Conservation (phyloP, 1,284 basidiomycete species). For the Cryptococcus deneoformans region DNA sequence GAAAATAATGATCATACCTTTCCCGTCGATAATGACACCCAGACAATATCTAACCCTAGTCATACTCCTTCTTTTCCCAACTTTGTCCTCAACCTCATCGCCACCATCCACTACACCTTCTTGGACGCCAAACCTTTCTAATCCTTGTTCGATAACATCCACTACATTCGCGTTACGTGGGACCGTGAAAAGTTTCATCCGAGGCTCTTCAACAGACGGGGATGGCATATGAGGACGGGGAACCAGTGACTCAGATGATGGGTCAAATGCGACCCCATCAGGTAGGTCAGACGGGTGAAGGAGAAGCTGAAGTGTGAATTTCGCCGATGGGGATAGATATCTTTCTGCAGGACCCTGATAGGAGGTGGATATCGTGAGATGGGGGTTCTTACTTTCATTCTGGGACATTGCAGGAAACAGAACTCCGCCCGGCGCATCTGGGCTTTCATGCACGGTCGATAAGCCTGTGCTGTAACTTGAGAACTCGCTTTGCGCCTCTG, state of each 20-base stretch:
- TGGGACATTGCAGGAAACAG: constrained; percentile 2
- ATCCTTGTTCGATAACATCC: constrained; percentile 86
- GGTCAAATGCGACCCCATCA: constrained; percentile 89
- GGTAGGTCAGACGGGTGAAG: constrained; percentile 88
- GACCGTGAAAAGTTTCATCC: constrained; percentile 76
- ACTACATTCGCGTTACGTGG: constrained; percentile 93
- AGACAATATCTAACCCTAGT: constrained; percentile 77
- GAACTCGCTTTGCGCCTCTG: constrained; percentile 23
- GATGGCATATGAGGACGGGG: constrained; percentile 17
- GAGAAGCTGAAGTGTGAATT: constrained; percentile 83
- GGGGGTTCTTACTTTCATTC: constrained; percentile 22
- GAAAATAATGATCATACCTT: too few species aligned
- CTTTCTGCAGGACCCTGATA: constrained; percentile 62
- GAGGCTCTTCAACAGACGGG: constrained; percentile 44
- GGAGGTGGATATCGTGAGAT: constrained; percentile 50
- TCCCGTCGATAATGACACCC: constrained; percentile 55
- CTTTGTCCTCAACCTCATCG: constrained; percentile 92
- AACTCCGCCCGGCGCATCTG: constrained; percentile 1
- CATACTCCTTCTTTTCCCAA: constrained; percentile 72
- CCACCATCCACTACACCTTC: constrained; percentile 97
- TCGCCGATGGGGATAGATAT: constrained; percentile 71
- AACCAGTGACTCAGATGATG: constrained; percentile 84
- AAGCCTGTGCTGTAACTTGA: constrained; percentile 26
- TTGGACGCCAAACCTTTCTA: constrained; percentile 88
- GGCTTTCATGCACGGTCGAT: constrained; percentile 22